Percentiles rank a stretch among this genome's conserved stretches.
Evolutionary conservation across 768 basidiomycete species (phyloP).

Genomic region (Xanthoconium stramineum): DNA sequence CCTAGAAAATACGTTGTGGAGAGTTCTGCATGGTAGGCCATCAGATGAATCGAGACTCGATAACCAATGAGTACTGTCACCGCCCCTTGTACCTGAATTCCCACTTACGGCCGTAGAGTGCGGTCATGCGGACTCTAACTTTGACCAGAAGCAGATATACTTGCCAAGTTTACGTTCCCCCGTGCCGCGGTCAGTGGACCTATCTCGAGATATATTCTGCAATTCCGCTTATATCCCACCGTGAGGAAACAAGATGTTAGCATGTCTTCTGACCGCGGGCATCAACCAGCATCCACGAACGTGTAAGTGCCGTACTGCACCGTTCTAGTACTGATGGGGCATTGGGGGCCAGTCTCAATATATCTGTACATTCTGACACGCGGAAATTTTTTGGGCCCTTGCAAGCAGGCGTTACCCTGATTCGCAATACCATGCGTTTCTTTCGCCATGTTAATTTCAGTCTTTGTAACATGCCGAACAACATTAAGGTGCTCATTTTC

Average conservation of each 20-base stretch:
- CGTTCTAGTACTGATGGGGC: not conserved
- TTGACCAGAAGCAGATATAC: not conserved
- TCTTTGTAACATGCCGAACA: not conserved
- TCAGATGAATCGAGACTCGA: too few species aligned
- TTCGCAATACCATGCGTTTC: not conserved
- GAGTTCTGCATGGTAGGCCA: not conserved
- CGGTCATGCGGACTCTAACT: not conserved
- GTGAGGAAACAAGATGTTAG: not conserved
- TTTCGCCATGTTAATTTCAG: not conserved
- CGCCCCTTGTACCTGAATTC: not conserved
- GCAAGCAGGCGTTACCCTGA: not conserved
- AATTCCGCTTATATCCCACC: conserved; percentile 5
- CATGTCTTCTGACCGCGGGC: not conserved
- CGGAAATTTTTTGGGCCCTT: not conserved
- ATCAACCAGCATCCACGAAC: not conserved
- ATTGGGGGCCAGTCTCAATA: not conserved
- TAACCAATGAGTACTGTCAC: not conserved
- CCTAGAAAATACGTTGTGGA: not conserved
- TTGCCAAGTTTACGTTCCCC: conserved; percentile 1
- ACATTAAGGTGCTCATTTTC: not conserved
- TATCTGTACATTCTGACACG: not conserved
- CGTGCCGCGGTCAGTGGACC: not conserved
- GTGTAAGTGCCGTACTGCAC: conserved; percentile 1
- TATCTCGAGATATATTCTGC: not conserved
- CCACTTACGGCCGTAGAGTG: not conserved